Base-by-base conservation (phyloP, 306 rosid genomes). In the Sesbania bispinosa region DNA sequence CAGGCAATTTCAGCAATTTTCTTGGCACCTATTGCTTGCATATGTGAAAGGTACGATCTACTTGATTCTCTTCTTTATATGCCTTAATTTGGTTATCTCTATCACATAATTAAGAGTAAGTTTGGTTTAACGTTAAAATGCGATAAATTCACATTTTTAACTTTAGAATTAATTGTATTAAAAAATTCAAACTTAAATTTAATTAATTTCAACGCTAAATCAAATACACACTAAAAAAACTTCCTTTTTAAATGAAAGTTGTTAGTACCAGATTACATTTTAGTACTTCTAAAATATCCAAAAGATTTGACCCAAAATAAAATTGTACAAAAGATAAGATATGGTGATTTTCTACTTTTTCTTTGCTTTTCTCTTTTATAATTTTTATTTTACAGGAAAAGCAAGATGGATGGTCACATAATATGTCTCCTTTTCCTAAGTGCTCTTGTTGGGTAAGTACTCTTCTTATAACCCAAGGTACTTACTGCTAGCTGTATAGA, bases 371-470 rank as follows among this genome's bases (percentile, higher is more conserved):
- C 3, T 10, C 4, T 50, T 24, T 63, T 32, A 14, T 16, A 26
- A 14, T 42, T 47, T 36, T 3, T 4, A 33, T 26, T 74, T 53
- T n/a, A 65, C 87, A 90, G 97, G 80, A 76, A 83, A 81, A 85
- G 82, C 74, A 84, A 85, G 61, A 42, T 67, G 4, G 76, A 75
- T 10, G 70, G 67, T 33, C 57, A 30, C 33, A 74, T 84, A 51
- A 29, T 85, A 33, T 87, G 88, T 18, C 83, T 81, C 47, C 92
- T 93, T 69, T 90, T 93, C 82, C 29, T 93, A 65, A 83, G 88
- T 72, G 87, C 97, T 71, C 79, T 93, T 66, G 23, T 93, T 11
- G 98, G 97, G 97, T 93, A 74, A 47, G 89, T 72, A 62, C 27
- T 63, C 48, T 35, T 16, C 32, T 16, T 15, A 23, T 38, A 46